Evolutionary conservation across 495 filamentous ascomycete species (phyloP).

Genomic region (Xylaria nigripes): DNA sequence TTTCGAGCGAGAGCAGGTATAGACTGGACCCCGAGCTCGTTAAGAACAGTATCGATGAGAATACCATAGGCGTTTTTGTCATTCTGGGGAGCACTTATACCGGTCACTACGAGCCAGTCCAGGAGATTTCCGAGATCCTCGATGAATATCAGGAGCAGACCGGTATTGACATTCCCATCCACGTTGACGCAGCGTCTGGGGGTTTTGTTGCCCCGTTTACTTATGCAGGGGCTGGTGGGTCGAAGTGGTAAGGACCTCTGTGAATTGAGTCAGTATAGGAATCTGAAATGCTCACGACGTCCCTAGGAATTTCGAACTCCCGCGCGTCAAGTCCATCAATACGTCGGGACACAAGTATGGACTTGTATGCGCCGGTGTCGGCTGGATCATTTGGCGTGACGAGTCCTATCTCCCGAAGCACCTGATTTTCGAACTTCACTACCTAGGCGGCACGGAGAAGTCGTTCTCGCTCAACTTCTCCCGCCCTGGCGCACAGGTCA

Average conservation of each 20-base stretch:
- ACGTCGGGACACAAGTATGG: constrained; percentile 68
- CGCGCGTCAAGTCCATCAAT: constrained; percentile 69
- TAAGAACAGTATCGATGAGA: constrained; percentile 62
- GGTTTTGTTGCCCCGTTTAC: constrained; percentile 71
- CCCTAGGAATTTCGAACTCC: constrained; percentile 57
- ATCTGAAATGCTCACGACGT: constrained; percentile 1
- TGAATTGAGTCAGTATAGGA: neutral
- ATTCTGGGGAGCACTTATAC: constrained; percentile 71
- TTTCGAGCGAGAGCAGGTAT: constrained; percentile 53
- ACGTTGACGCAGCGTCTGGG: constrained; percentile 66
- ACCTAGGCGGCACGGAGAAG: constrained; percentile 66
- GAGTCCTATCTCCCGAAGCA: constrained; percentile 59
- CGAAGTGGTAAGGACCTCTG: constrained; percentile 44
- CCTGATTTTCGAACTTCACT: constrained; percentile 66
- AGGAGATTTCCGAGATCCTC: constrained; percentile 56
- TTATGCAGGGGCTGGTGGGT: constrained; percentile 48
- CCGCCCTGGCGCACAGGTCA: constrained; percentile 60
- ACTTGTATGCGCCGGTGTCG: constrained; percentile 62
- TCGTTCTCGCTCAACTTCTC: constrained; percentile 73
- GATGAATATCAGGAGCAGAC: constrained; percentile 58
- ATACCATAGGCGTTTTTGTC: constrained; percentile 71
- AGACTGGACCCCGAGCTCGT: constrained; percentile 57
- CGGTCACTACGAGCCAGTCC: constrained; percentile 68
- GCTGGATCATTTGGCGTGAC: constrained; percentile 71
- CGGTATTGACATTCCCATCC: constrained; percentile 61